Evolutionary conservation across 2,329 filamentous ascomycete species (phyloP).

Genomic region (Dactylellina haptotyla): DNA sequence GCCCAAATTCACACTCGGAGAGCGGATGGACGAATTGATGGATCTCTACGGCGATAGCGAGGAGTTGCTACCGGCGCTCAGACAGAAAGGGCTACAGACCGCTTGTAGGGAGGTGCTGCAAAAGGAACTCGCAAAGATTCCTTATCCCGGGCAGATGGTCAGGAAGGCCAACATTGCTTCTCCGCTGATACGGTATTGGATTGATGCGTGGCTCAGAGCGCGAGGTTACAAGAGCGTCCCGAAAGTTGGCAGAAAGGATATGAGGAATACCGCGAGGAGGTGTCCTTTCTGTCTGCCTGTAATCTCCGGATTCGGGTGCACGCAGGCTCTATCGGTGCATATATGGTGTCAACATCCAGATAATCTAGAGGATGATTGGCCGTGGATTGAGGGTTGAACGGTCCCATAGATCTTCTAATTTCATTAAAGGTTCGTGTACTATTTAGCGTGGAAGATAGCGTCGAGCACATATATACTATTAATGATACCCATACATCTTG

Average conservation of each 20-base stretch:
- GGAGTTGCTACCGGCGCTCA: neutral
- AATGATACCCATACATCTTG: too few species aligned
- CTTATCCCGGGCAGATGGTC: conserved; percentile 5
- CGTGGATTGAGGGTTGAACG: conserved; percentile 7
- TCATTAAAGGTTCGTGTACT: neutral
- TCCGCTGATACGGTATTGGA: conserved; percentile 34
- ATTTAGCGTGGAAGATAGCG: neutral
- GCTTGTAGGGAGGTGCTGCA: conserved; percentile 5
- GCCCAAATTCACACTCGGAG: conserved; percentile 25
- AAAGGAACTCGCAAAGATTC: conserved; percentile 21
- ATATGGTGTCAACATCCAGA: conserved; percentile 34
- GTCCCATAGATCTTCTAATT: neutral
- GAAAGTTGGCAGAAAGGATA: conserved; percentile 1
- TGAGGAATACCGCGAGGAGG: conserved; percentile 21
- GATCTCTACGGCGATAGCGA: conserved; percentile 22
- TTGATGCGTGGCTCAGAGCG: conserved; percentile 27
- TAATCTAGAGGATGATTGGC: conserved; percentile 27
- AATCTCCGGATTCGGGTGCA: neutral
- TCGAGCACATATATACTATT: too few species aligned
- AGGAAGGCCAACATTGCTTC: neutral
- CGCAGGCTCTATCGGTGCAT: conserved; percentile 24
- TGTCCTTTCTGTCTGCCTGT: conserved; percentile 30
- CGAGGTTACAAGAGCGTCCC: conserved; percentile 24
- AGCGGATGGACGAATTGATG: conserved; percentile 26
- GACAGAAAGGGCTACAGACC: neutral